These are phyloP conservation scores for Begonia loranthoides DNA, from an alignment of 306 rosid species.

Conservation along the genomic window DNA sequence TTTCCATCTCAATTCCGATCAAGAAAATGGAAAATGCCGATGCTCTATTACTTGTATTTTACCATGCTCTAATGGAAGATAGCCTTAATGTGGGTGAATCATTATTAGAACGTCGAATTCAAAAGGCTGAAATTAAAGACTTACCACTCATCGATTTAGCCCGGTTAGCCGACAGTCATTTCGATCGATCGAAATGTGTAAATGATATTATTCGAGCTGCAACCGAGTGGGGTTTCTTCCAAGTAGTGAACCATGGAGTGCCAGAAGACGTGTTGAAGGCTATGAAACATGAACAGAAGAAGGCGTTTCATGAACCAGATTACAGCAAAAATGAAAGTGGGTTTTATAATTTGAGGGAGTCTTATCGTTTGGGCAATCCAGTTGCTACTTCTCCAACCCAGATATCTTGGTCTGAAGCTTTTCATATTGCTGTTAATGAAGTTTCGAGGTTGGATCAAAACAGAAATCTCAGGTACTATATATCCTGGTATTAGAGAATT, in stretches of 20 bases:
- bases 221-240: slow-evolving; percentile 57
- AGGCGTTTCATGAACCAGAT: slow-evolving; percentile 36
- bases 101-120: background rate
- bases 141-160: slow-evolving; percentile 43
- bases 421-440: slow-evolving; percentile 35
- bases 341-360: slow-evolving; percentile 24
- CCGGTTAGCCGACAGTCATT: slow-evolving; percentile 8
- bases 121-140: slow-evolving; percentile 20
- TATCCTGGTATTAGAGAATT: no score
- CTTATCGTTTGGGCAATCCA: slow-evolving; percentile 63
- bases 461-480: slow-evolving; percentile 37
- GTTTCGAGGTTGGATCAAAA: slow-evolving; percentile 21
- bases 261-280: slow-evolving; percentile 21
- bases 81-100: background rate
- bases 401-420: slow-evolving; percentile 66
- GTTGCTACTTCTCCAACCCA: slow-evolving; percentile 29
- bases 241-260: slow-evolving; percentile 56
- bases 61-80: slow-evolving; percentile 18
- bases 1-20: no score
- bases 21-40: slow-evolving; percentile 22
- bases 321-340: slow-evolving; percentile 13
- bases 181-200: slow-evolving; percentile 32
- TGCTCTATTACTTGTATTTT: slow-evolving; percentile 41
- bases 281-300: slow-evolving; percentile 26
- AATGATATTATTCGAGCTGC: slow-evolving; percentile 43